Evolutionary conservation across 2,329 filamentous ascomycete species (phyloP).

Genomic region (Scytalidium lignicola): DNA sequence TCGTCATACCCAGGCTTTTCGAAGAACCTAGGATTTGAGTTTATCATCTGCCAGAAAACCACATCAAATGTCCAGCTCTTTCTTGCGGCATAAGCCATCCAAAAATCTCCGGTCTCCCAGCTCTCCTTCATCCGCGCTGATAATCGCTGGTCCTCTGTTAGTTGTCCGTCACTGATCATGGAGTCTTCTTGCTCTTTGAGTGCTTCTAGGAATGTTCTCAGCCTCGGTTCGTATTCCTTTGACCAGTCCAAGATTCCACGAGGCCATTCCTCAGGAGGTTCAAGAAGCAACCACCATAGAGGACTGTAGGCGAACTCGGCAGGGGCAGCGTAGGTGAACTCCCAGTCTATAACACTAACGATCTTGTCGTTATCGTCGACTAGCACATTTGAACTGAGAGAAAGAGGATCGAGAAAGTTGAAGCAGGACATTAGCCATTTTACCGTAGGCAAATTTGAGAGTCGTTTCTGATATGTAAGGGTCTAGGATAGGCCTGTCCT

Average conservation of each 20-base stretch:
- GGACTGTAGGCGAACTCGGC: slow-evolving; percentile 5
- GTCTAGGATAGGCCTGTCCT: slow-evolving; percentile 28
- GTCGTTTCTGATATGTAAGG: slow-evolving; percentile 28
- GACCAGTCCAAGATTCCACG: slow-evolving; percentile 6
- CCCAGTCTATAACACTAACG: slow-evolving; percentile 7
- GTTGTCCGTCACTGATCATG: slow-evolving; percentile 1
- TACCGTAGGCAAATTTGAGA: slow-evolving; percentile 31
- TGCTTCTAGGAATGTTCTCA: slow-evolving; percentile 2
- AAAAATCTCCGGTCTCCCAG: slow-evolving; percentile 12
- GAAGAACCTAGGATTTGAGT: slow-evolving; percentile 3
- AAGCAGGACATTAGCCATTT: slow-evolving; percentile 37
- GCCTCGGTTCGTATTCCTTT: slow-evolving; percentile 2
- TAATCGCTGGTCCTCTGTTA: slow-evolving; percentile 2
- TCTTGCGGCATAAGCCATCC: slow-evolving; percentile 9
- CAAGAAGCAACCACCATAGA: slow-evolving; percentile 9
- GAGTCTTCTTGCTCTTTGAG: slow-evolving; percentile 1
- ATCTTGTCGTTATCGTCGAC: slow-evolving; percentile 3
- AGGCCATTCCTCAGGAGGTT: slow-evolving; percentile 10
- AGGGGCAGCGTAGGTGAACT: slow-evolving; percentile 7
- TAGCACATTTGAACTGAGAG: slow-evolving; percentile 24
- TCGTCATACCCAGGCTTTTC: slow-evolving; percentile 3
- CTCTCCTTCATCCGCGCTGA: slow-evolving; percentile 9
- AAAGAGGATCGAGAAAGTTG: slow-evolving; percentile 32
- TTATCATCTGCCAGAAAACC: slow-evolving; percentile 8
- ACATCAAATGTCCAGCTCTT: slow-evolving; percentile 9